Percentiles rank a stretch among this genome's conserved stretches.
These are phyloP conservation scores for Solioccasus polychromus DNA, from an alignment of 768 basidiomycete species.

Conservation along the genomic window DNA sequence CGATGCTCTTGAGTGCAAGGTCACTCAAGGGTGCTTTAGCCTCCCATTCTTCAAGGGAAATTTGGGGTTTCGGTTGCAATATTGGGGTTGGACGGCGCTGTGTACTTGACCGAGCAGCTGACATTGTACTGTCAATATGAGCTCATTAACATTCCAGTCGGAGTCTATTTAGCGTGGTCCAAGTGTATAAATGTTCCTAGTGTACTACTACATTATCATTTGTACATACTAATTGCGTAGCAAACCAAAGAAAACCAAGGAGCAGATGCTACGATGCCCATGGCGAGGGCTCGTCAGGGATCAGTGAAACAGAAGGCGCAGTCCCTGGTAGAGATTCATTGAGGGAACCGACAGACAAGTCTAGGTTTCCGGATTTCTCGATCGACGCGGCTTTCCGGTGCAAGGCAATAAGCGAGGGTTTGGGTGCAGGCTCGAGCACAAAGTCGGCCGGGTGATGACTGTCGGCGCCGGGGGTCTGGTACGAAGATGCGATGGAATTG, in stretches of 20 bases:
- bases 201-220: slow-evolving; percentile 11
- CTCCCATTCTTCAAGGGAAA: slow-evolving; percentile 92
- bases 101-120: slow-evolving; percentile 16
- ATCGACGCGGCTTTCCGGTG: slow-evolving; percentile 18
- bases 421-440: slow-evolving; percentile 26
- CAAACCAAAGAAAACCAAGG: slow-evolving; percentile 3
- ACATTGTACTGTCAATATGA: slow-evolving; percentile 17
- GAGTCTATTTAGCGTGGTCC: slow-evolving; percentile 1
- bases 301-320: slow-evolving; percentile 13
- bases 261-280: slow-evolving; percentile 20
- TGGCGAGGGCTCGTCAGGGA: slow-evolving; percentile 30
- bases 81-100: slow-evolving; percentile 28
- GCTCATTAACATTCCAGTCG: neutral
- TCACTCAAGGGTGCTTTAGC: slow-evolving; percentile 73
- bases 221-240: slow-evolving; percentile 1
- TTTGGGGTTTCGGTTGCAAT: slow-evolving; percentile 39
- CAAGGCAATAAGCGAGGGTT: slow-evolving; percentile 6
- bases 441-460: slow-evolving; percentile 13
- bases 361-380: slow-evolving; percentile 2
- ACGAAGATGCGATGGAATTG: slow-evolving; percentile 1
- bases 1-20: slow-evolving; percentile 62
- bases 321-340: slow-evolving; percentile 10
- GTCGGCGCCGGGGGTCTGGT: slow-evolving; percentile 8
- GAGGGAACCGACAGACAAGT: slow-evolving; percentile 1
- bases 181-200: slow-evolving; percentile 1